Evolutionary conservation across 1,284 basidiomycete species (phyloP).

Genomic region (Fistulinella cinereoalba): DNA sequence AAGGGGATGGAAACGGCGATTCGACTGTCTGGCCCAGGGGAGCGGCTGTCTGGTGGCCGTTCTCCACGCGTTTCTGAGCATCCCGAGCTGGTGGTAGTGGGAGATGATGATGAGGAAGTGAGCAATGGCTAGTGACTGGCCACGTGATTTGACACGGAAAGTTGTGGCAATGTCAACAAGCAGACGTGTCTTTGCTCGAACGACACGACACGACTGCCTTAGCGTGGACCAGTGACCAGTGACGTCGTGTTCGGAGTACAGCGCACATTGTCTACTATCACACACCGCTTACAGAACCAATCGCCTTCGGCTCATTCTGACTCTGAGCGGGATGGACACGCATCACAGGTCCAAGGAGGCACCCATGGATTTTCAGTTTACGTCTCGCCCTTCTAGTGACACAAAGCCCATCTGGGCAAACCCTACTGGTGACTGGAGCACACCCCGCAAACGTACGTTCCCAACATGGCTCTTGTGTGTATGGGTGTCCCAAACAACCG

Average conservation of each 20-base stretch:
- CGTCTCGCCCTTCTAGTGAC: conserved; percentile 47
- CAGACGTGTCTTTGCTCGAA: conserved; percentile 12
- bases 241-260: too few species aligned
- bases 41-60: conserved; percentile 18
- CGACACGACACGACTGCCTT: conserved; percentile 10
- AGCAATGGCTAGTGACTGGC: conserved; percentile 1
- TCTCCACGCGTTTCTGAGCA: conserved; percentile 28
- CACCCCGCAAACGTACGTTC: conserved; percentile 64
- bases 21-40: conserved; percentile 14
- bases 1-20: conserved; percentile 49
- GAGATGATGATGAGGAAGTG: neutral
- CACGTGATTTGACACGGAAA: conserved; percentile 24
- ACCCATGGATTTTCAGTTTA: conserved; percentile 79
- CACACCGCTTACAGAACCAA: too few species aligned
- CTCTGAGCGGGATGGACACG: conserved; percentile 24
- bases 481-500: conserved; percentile 10
- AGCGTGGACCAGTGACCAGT: conserved; percentile 18
- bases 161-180: conserved; percentile 7
- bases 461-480: conserved; percentile 24
- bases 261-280: neutral
- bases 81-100: conserved; percentile 9
- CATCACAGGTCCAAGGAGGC: conserved; percentile 62
- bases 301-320: neutral
- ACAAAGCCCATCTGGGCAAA: conserved; percentile 58
- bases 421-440: conserved; percentile 41